Evolutionary conservation across 768 basidiomycete species (phyloP), one percentile per base, ranked within the genome.

Genomic region (Kwoniella sp.): DNA sequence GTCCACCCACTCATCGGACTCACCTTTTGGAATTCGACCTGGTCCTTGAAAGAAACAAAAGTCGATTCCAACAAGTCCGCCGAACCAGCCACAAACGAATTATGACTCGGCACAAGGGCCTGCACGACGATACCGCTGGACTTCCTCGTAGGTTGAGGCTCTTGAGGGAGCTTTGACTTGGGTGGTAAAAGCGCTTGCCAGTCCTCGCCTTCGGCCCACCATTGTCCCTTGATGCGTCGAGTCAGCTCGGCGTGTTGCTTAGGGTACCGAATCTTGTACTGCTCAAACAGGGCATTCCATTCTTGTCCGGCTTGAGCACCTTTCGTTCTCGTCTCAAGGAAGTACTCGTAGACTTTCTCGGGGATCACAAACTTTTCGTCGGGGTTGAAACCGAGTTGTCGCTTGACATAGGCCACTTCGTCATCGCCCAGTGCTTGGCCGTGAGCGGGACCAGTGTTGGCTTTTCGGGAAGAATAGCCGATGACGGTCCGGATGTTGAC

Each of bases 401-500:
- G 67, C 66, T 79, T 79, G 68, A 78, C 73, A 63, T 75, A 70
- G 12, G 65, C 70, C n/a, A 79, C 74, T 29, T 78, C 78, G 48
- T 77, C 76, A 23, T 73, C 69, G 28, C 78, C 78, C 22, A 79
- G 67, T 7, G 78, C 78, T 12, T 70, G 69, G 25, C 78, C 78
- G 61, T 79, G 78, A 20, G 70, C 78, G 4, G 71, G 55, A 15
- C 74, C 73, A 8, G 70, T 74, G 64, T 73, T 70, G 28, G 67
- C 65, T 37, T 76, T 76, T 55, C 57, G 58, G 13, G 78, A 77
- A 1, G 69, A 70, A 63, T 75, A 66, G 29, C 78, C 78, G 64
- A 79, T 79, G 70, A 79, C 72, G 20, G 78, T 76, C 0, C 70
- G 68, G 61, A 79, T 78, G 65, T 76, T 78, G 70, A 79, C 69